Percentiles rank a stretch among this genome's conserved stretches.
Conservation (phyloP, 441 rosid species). For the Pelargonium cotyledonis region DNA sequence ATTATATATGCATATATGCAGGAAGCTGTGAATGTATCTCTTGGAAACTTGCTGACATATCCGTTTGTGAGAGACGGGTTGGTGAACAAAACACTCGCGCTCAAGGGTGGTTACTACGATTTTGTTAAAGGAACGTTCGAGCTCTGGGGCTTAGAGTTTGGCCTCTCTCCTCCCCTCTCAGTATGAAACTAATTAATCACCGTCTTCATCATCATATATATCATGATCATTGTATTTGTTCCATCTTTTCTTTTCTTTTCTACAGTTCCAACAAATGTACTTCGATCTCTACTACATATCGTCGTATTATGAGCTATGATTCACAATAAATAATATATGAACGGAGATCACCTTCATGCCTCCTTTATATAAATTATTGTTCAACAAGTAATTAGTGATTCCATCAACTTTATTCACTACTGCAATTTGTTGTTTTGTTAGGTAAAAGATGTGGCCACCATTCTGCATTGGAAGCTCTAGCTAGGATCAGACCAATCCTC, state of each 20-base stretch:
- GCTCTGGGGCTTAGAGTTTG: constrained; percentile 66
- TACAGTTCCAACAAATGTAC: no score
- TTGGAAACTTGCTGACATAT: constrained; percentile 65
- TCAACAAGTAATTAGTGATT: not conserved
- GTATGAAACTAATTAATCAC: constrained; percentile 29
- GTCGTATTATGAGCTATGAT: constrained; percentile 1
- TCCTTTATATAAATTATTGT: not conserved
- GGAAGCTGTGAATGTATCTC: constrained; percentile 89
- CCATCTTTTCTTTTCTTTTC: no score
- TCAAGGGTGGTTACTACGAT: constrained; percentile 77
- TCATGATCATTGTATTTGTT: no score
- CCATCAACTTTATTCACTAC: no score
- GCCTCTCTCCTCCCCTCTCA: constrained; percentile 44
- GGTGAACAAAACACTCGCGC: constrained; percentile 48
- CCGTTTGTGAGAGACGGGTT: constrained; percentile 79
- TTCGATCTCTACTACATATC: no score
- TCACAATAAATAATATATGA: not conserved
- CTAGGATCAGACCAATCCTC: no score
- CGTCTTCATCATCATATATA: no score
- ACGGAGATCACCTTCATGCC: not conserved
- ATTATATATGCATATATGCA: constrained; percentile 18
- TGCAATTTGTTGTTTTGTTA: no score
- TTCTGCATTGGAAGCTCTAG: no score
- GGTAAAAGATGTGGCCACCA: no score
- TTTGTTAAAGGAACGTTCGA: constrained; percentile 64